Base-by-base conservation (phyloP, 495 filamentous ascomycete species). In the Xylaria curta region DNA sequence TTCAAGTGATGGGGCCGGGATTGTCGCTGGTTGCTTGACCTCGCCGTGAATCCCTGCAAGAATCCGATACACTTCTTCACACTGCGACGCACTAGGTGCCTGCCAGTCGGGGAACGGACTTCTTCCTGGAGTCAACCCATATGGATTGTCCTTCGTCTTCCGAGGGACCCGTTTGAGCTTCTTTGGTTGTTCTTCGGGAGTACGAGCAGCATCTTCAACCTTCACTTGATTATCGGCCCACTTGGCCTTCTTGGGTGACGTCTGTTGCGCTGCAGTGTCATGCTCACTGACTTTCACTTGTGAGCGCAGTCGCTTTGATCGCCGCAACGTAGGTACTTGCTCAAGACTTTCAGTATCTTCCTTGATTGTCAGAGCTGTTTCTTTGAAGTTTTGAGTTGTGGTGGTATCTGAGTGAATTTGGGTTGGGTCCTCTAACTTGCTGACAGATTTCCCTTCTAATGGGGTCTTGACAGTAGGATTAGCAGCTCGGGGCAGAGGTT, bases 1-100 rank as follows among this genome's bases (percentile, higher is more conserved):
- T 3, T 91, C 91, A 2, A 93, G 81, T n/a, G 93, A 94, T 0
- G 96, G 93, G 9, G 86, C 81, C 0, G 94, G 93, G 19, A 96
- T 90, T 1, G 82, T 88, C 19, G 88, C 81, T 0, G 96, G 83
- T 10, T 92, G 84, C 38, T 82, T 82, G 4, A 92, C 85, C 51
- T 89, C 82, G 1, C 91, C 92, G 76, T 98, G 93, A 3, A 89
- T 75, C 17, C 83, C 82, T 1, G 89, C 85, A 0, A 99, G 85
- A 1, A 97, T 83, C 1, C 83, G 77, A 69, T 90, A 87, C n/a
- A 97, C 92, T 69, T 92, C 86, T 72, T 91, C 85, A 75, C 93
- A 97, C 72, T 93, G 90, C 13, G 90, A 87, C 1, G 86, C 73
- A 0, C 91, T 96, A 0, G 96, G 96, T 53, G 84, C 88, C 4